Evolutionary conservation across 768 basidiomycete species (phyloP).

Genomic region (Leccinum subgranulosum): DNA sequence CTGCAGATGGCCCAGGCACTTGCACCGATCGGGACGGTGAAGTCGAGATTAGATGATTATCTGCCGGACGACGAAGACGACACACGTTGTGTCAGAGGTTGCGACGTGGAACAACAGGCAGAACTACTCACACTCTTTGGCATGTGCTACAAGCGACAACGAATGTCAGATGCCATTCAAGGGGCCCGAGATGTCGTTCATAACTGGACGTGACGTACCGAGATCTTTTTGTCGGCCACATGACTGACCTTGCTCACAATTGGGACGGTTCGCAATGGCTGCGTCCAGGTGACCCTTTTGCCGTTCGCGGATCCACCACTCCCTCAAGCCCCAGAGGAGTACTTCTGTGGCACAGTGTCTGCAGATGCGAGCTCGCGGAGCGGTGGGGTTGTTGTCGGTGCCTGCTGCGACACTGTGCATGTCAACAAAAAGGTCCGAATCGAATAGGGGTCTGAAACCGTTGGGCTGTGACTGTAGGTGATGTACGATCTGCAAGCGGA

Average conservation of each 20-base stretch:
- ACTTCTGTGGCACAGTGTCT: constrained; percentile 73
- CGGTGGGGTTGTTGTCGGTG: constrained; percentile 52
- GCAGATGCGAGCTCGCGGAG: constrained; percentile 63
- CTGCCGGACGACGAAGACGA: constrained; percentile 21
- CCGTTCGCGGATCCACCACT: constrained; percentile 83
- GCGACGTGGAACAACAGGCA: background rate
- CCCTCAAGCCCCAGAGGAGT: constrained; percentile 69
- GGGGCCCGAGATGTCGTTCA: background rate
- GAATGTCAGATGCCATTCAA: constrained; percentile 8
- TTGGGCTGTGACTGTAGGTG: constrained; percentile 58
- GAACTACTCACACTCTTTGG: constrained; percentile 63
- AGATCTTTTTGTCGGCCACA: constrained; percentile 66
- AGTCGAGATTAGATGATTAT: constrained; percentile 37
- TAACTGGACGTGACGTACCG: constrained; percentile 39
- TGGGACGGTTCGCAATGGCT: constrained; percentile 52
- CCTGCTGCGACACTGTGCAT: constrained; percentile 57
- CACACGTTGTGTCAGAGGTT: constrained; percentile 1
- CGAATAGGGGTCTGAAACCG: constrained; percentile 64
- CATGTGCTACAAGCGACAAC: constrained; percentile 49
- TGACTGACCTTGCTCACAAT: constrained; percentile 61
- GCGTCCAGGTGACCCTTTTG: constrained; percentile 63
- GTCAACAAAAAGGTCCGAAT: constrained; percentile 68
- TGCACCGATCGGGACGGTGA: background rate
- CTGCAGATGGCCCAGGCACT: background rate
- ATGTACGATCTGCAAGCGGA: constrained; percentile 50